These are phyloP conservation scores for Conoideocrella luteorostrata DNA, from an alignment of 2,329 filamentous ascomycete species.

Conservation along the genomic window DNA sequence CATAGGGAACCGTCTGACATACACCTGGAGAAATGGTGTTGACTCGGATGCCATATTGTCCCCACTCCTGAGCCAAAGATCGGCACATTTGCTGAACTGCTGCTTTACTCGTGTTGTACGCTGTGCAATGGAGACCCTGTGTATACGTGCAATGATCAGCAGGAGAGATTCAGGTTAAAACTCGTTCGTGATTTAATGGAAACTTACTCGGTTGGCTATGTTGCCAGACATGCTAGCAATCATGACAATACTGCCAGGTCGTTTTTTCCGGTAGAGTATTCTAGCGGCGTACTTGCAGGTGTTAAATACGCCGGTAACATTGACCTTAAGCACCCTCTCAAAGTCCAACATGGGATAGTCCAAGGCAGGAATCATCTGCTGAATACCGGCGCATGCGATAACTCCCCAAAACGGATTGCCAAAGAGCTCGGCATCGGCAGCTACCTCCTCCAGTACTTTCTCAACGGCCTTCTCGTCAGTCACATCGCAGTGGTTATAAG, in stretches of 20 bases:
- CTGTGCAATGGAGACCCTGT: constrained; percentile 55
- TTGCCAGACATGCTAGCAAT: constrained; percentile 67
- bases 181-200: neutral
- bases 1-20: constrained; percentile 12
- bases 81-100: constrained; percentile 54
- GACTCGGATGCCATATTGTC: constrained; percentile 54
- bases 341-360: constrained; percentile 72
- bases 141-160: neutral
- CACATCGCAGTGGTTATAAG: constrained; percentile 40
- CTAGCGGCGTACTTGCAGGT: constrained; percentile 83
- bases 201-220: constrained; percentile 59
- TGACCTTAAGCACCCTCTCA: constrained; percentile 75
- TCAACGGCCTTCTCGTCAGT: constrained; percentile 36
- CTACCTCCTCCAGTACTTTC: constrained; percentile 28
- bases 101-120: constrained; percentile 58
- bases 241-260: constrained; percentile 55
- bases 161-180: too few species aligned
- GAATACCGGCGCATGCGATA: constrained; percentile 43
- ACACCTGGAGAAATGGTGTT: constrained; percentile 60
- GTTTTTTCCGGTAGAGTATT: constrained; percentile 58
- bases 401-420: constrained; percentile 29
- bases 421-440: constrained; percentile 23
- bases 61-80: constrained; percentile 58
- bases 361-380: constrained; percentile 49
- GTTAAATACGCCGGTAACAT: constrained; percentile 80